Evolutionary conservation across 2,329 filamentous ascomycete species (phyloP).

Genomic region (Magnaporthales sp.): DNA sequence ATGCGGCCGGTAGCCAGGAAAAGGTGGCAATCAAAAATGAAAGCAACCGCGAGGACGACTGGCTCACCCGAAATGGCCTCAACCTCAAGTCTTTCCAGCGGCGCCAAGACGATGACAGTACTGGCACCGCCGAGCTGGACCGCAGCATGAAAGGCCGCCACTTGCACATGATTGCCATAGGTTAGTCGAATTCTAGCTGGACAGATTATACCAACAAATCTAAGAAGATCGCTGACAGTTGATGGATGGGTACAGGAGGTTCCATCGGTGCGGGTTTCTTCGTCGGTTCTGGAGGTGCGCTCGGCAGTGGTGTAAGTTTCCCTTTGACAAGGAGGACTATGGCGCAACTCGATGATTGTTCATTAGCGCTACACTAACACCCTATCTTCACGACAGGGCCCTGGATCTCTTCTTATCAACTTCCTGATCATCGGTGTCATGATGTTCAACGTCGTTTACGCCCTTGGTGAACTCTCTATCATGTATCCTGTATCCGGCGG

Average conservation of each 20-base stretch:
- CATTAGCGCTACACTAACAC: neutral
- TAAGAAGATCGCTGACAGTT: neutral
- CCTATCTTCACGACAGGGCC: slow-evolving; percentile 16
- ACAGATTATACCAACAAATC: neutral
- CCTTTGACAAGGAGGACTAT: neutral
- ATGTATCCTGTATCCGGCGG: slow-evolving; percentile 55
- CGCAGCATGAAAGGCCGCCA: slow-evolving; percentile 46
- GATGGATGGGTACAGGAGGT: slow-evolving; percentile 24
- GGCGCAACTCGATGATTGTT: neutral
- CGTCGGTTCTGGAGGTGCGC: slow-evolving; percentile 47
- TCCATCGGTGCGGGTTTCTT: slow-evolving; percentile 57
- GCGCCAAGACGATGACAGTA: slow-evolving; percentile 20
- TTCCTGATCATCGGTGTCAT: slow-evolving; percentile 50
- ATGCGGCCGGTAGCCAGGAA: neutral
- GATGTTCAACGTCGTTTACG: slow-evolving; percentile 54
- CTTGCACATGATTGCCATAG: slow-evolving; percentile 55
- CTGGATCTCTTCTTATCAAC: slow-evolving; percentile 35
- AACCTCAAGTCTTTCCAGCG: slow-evolving; percentile 28
- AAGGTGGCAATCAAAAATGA: neutral
- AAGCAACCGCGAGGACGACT: slow-evolving; percentile 18
- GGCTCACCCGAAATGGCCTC: slow-evolving; percentile 27
- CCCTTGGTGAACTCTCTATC: slow-evolving; percentile 52
- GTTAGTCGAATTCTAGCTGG: neutral
- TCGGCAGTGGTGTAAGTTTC: slow-evolving; percentile 29
- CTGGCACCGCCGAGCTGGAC: slow-evolving; percentile 25